Base-by-base conservation (phyloP, 495 filamentous ascomycete genomes). In the Corynascus novoguineensis region DNA sequence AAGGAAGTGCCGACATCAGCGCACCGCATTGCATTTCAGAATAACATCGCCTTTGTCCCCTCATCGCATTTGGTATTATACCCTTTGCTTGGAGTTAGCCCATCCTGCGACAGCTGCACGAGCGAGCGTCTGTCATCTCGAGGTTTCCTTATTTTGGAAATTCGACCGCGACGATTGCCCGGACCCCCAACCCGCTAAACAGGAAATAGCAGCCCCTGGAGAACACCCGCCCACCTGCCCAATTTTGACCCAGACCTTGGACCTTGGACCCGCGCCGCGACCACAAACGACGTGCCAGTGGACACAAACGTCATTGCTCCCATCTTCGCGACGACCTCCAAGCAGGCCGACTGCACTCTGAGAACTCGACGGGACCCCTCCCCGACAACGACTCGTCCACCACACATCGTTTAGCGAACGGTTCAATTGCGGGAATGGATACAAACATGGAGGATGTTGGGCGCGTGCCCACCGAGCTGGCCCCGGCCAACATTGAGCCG, bases 361-460 rank as follows among this genome's bases (percentile, higher is more conserved):
- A 49, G 45, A n/a, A n/a, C 45, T 10, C 25, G 25, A 49, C 29
- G 38, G 34, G 19, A 47, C 47, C 28, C 22, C 17, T 27, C 17
- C 41, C 53, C 21, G 29, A 12, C 25, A 38, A 24, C 31, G 51
- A 32, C 27, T 31, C 11, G 28, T n/a, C 38, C 12, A 37, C 41
- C 53, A 3, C 37, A 19, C 50, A 17, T 49, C 35, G 22, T 25
- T 44, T 46, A 28, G 28, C 45, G 46, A 50, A 53, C n/a, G 10
- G 35, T 49, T 29, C 51, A 58, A 58, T 61, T 55, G 60, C 53
- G 64, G 77, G 50, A 60, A 96, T 96, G 92, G 93, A 98, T 75
- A 96, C 91, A 67, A 96, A 95, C 73, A 98, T 98, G 93, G 86
- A 88, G 76, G 93, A 98, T 72, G 91, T 96, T 61, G 88, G 87